Conservation (phyloP, 176 grass and related monocot species). For the Bolboschoenus planiculmis region DNA sequence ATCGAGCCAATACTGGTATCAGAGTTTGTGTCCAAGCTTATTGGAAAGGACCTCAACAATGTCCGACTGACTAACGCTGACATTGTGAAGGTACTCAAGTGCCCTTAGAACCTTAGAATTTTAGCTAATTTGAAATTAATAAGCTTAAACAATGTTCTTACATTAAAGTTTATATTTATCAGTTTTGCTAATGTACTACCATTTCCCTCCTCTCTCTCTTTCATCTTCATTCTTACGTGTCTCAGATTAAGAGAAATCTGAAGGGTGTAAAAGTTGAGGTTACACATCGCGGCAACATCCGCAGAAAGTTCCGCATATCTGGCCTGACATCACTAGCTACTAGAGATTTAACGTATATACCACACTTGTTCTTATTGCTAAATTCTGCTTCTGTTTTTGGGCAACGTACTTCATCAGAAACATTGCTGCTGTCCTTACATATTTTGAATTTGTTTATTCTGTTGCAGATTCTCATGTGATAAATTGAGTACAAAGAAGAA, state of each 20-base stretch:
- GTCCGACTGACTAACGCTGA: conserved; percentile 17
- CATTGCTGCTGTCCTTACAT: neutral
- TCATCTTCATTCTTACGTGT: neutral
- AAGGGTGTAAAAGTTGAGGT: conserved; percentile 56
- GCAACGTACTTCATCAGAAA: neutral
- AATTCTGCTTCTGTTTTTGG: neutral
- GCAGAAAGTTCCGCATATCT: conserved; percentile 31
- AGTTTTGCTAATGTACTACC: neutral
- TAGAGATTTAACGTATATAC: conserved; percentile 26
- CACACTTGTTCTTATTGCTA: neutral
- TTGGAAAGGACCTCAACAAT: neutral
- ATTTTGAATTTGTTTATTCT: neutral
- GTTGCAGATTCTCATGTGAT: neutral
- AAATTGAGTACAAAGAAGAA: neutral
- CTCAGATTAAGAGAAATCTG: conserved; percentile 47
- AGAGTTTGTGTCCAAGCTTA: conserved; percentile 30
- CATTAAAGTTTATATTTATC: neutral
- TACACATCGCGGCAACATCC: conserved; percentile 26
- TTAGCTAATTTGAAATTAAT: neutral
- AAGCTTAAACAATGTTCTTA: neutral
- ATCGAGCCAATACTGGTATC: conserved; percentile 31
- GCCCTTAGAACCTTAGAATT: neutral
- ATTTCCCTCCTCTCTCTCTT: neutral
- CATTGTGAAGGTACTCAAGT: conserved; percentile 29
- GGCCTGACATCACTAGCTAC: conserved; percentile 6